Percentiles rank a stretch among this genome's conserved stretches.
Conservation (phyloP, 371 early-diverging fungal species). For the Rhizomucor miehei region DNA sequence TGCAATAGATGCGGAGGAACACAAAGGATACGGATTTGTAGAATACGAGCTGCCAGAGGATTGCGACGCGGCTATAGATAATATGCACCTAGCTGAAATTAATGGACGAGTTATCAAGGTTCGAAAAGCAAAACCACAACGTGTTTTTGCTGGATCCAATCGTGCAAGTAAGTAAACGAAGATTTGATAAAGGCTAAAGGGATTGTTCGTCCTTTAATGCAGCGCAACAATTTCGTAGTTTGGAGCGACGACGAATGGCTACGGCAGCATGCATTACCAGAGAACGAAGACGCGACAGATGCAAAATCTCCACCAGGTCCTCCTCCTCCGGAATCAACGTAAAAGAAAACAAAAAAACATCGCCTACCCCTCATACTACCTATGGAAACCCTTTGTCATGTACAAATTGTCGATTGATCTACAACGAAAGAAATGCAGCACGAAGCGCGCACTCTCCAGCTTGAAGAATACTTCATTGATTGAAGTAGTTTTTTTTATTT, state of each 20-base stretch:
- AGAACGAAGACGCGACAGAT: constrained; percentile 15
- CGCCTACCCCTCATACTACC: too few species aligned
- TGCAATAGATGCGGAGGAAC: constrained; percentile 47
- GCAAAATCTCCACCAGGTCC: constrained; percentile 9
- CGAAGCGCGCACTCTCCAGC: too few species aligned
- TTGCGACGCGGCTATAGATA: constrained; percentile 88
- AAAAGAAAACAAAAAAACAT: background rate
- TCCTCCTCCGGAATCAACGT: constrained; percentile 11
- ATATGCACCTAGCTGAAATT: constrained; percentile 90
- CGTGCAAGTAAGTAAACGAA: constrained; percentile 61
- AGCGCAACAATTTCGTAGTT: constrained; percentile 37
- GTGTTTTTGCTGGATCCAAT: constrained; percentile 52
- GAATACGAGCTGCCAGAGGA: constrained; percentile 88
- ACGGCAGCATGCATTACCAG: constrained; percentile 53
- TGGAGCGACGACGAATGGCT: constrained; percentile 80
- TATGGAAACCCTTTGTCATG: too few species aligned
- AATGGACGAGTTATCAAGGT: constrained; percentile 88
- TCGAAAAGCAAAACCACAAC: constrained; percentile 76
- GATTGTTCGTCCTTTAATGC: too few species aligned
- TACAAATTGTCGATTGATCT: too few species aligned
- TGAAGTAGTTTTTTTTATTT: too few species aligned
- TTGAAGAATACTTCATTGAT: too few species aligned
- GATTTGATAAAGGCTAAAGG: too few species aligned
- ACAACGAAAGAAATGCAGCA: too few species aligned
- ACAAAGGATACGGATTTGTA: constrained; percentile 94